Evolutionary conservation across 495 filamentous ascomycete genomes (phyloP).

Genomic region (Podospora didyma): DNA sequence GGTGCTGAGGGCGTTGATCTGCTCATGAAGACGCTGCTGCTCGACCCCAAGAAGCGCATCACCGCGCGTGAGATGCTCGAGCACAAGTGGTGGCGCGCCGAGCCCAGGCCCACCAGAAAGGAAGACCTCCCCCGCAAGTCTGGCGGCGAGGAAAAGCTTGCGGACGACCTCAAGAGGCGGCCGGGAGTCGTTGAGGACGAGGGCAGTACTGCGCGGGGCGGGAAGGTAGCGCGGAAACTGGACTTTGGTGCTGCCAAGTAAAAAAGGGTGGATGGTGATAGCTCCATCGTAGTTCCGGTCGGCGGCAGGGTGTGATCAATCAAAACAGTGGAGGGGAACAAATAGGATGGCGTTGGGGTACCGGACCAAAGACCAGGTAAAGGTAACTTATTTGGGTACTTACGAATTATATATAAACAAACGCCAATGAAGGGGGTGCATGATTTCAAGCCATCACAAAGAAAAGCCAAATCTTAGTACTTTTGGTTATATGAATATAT

Average conservation of each 20-base stretch:
- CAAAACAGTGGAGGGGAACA: too few relatives aligned
- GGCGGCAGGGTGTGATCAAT: too few relatives aligned
- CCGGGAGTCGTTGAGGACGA: constrained; percentile 69
- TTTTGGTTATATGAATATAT: too few relatives aligned
- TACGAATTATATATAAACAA: too few relatives aligned
- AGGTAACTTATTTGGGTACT: too few relatives aligned
- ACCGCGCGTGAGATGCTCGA: constrained; percentile 71
- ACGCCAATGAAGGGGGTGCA: too few relatives aligned
- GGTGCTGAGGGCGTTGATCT: constrained; percentile 81
- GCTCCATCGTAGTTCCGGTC: too few relatives aligned
- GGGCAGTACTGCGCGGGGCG: constrained; percentile 37
- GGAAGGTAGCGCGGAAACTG: constrained; percentile 78
- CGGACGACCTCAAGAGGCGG: constrained; percentile 74
- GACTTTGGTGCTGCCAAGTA: constrained; percentile 69
- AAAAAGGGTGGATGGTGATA: too few relatives aligned
- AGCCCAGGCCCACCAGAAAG: constrained; percentile 80
- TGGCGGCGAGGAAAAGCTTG: constrained; percentile 70
- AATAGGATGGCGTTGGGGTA: too few relatives aligned
- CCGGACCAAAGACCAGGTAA: too few relatives aligned
- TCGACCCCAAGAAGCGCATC: constrained; percentile 81
- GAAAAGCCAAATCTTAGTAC: too few relatives aligned
- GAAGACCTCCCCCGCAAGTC: constrained; percentile 67
- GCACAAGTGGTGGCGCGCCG: constrained; percentile 81
- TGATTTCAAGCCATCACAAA: too few relatives aligned
- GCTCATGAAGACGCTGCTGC: constrained; percentile 74